Evolutionary conservation across 306 rosid genomes (phyloP).

Genomic region (Casuarina glauca): DNA sequence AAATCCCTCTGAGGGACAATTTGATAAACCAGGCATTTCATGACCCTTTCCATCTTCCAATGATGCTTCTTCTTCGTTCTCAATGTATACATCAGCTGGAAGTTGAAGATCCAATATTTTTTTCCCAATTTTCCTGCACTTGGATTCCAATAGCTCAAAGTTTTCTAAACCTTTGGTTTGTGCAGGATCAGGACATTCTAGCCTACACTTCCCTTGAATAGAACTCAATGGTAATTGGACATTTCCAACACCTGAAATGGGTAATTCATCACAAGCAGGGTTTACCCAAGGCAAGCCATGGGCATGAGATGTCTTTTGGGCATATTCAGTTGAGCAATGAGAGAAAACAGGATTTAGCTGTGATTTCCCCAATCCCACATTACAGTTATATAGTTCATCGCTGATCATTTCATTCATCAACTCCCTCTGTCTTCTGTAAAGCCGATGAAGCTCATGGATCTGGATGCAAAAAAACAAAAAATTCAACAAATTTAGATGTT

Average conservation of each 20-base stretch:
- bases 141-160: slow-evolving; percentile 33
- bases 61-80: slow-evolving; percentile 47
- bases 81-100: slow-evolving; percentile 68
- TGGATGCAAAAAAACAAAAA: slow-evolving; percentile 31
- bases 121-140: slow-evolving; percentile 53
- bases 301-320: slow-evolving; percentile 29
- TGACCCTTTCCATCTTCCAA: slow-evolving; percentile 36
- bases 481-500: slow-evolving; percentile 14
- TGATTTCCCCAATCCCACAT: slow-evolving; percentile 40
- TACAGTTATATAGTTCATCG: slow-evolving; percentile 40
- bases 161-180: slow-evolving; percentile 38
- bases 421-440: slow-evolving; percentile 73
- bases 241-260: slow-evolving; percentile 33
- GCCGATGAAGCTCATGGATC: slow-evolving; percentile 83
- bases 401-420: slow-evolving; percentile 57
- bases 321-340: slow-evolving; percentile 31
- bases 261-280: slow-evolving; percentile 30
- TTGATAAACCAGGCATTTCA: slow-evolving; percentile 34
- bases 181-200: slow-evolving; percentile 27
- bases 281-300: slow-evolving; percentile 43
- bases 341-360: slow-evolving; percentile 37
- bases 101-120: slow-evolving; percentile 77
- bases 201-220: slow-evolving; percentile 40
- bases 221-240: slow-evolving; percentile 35
- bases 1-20: slow-evolving; percentile 37